A percentile compares a stretch with the other conserved stretches of the same genome.
Evolutionary conservation across 108 stramenopile genomes (phyloP).

Genomic region (Skeletonema menzelii): DNA sequence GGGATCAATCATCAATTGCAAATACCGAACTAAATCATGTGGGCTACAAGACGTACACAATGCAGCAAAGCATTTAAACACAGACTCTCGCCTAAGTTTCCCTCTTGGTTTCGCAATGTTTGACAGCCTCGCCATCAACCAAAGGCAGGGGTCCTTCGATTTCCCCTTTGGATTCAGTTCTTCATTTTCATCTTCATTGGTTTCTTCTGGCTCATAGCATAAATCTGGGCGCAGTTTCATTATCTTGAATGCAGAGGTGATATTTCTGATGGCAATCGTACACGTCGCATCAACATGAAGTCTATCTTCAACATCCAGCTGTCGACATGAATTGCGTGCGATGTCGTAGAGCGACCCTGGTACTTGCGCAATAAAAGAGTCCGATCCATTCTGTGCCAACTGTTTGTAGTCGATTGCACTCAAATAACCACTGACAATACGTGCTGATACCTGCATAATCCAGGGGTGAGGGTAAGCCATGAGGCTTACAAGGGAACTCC

Average conservation of each 20-base stretch:
- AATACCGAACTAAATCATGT: conserved; percentile 50
- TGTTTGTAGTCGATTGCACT: conserved; percentile 27
- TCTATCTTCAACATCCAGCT: conserved; percentile 65
- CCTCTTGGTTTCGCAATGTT: conserved; percentile 82
- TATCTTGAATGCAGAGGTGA: conserved; percentile 60
- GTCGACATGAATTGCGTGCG: conserved; percentile 67
- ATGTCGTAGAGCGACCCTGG: conserved; percentile 67
- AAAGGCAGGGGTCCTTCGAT: conserved; percentile 56
- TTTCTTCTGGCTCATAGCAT: conserved; percentile 43
- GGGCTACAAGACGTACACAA: conserved; percentile 51
- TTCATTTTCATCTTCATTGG: conserved; percentile 25
- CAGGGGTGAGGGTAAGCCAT: conserved; percentile 74
- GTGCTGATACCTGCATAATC: conserved; percentile 67
- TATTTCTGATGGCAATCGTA: conserved; percentile 60
- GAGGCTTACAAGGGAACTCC: conserved; percentile 54
- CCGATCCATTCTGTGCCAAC: conserved; percentile 21
- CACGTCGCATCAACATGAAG: conserved; percentile 59
- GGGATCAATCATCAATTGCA: conserved; percentile 82
- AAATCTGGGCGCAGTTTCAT: conserved; percentile 63
- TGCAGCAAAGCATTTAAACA: conserved; percentile 88
- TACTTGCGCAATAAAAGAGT: conserved; percentile 42
- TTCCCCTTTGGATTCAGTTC: conserved; percentile 11
- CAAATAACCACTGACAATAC: conserved; percentile 59
- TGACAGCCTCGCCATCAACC: conserved; percentile 76
- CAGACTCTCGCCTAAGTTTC: conserved; percentile 59